Base-by-base conservation (phyloP, 1,284 basidiomycete genomes). In the Cryptococcus amylolentus region DNA sequence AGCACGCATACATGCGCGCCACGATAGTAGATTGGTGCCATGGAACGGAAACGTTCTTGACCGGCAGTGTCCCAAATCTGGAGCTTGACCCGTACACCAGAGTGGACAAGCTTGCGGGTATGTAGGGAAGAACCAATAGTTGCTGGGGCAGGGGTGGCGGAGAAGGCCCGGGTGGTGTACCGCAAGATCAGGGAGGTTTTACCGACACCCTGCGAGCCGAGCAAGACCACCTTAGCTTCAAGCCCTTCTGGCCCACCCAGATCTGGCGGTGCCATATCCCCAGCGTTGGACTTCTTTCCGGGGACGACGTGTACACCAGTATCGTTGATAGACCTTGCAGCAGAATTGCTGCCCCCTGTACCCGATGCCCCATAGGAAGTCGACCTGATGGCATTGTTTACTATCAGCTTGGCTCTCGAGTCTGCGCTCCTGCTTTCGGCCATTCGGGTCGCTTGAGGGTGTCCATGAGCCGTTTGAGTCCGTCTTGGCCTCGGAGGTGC, bases 121-220 rank as follows among this genome's bases (percentile, higher is more conserved):
- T 94, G 86, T 76, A 98, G 93, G 72, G 91, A 90, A 50, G 93
- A 92, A 56, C 93, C 94, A 68, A 94, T 93, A 51, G 95, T 97
- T 39, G 92, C 90, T 23, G 88, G 88, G 56, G 88, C 88, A 5
- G 70, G 65, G 73, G 86, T 87, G 80, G 86, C 85, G 76, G 88
- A 86, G 80, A 92, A 96, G 72, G 83, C 87, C 73, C 92, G 87
- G 70, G 92, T 89, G 57, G 91, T 95, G 78, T 95, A 96, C 56
- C 94, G 86, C 69, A 92, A 85, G 56, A 97, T 85, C 51, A 98
- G 84, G 69, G 91, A 93, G 45, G 95, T 96, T 80, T 96, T 97
- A 67, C 93, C 93, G 51, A 96, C 92, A 86, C 92, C 91, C 73
- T 93, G 92, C 72, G 91, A 93, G 73, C 94, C 94, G 82, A 97